Conservation (phyloP, 305 asterid species). For the Solanum hybrid region DNA sequence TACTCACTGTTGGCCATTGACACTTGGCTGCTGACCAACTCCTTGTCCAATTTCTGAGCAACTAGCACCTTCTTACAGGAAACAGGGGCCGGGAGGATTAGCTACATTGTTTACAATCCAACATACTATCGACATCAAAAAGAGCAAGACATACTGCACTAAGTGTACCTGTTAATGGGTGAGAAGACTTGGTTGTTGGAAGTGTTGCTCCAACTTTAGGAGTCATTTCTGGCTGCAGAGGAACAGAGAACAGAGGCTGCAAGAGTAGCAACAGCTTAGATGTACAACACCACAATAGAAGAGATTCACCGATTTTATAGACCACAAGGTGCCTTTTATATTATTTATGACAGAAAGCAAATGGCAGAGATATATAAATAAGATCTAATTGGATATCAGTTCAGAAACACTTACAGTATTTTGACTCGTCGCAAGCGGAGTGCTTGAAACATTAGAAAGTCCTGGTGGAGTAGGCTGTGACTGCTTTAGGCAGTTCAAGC, state of each 20-base stretch:
- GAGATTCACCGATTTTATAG: not conserved
- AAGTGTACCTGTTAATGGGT: not conserved
- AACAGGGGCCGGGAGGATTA: not conserved
- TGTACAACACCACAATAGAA: not conserved
- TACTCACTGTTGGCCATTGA: conserved; percentile 16
- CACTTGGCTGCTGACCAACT: conserved; percentile 6
- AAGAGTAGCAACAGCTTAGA: not conserved
- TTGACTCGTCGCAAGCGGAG: not conserved
- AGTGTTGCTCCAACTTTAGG: not conserved
- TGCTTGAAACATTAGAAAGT: not conserved
- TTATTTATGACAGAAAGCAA: not conserved
- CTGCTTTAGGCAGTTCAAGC: not conserved
- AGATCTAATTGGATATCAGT: not conserved
- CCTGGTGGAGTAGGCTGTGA: not conserved
- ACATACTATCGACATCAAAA: not conserved
- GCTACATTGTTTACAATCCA: not conserved
- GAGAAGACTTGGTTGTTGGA: not conserved
- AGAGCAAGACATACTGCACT: not conserved
- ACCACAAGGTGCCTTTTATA: not conserved
- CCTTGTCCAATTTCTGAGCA: conserved; percentile 8
- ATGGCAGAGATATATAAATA: not conserved
- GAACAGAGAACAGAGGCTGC: not conserved
- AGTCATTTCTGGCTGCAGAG: not conserved
- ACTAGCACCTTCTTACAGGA: not conserved
- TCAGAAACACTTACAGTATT: not conserved